Evolutionary conservation across 2,329 filamentous ascomycete genomes (phyloP), one percentile per base, ranked within the genome.

Genomic region (Sphaerulina populicola): DNA sequence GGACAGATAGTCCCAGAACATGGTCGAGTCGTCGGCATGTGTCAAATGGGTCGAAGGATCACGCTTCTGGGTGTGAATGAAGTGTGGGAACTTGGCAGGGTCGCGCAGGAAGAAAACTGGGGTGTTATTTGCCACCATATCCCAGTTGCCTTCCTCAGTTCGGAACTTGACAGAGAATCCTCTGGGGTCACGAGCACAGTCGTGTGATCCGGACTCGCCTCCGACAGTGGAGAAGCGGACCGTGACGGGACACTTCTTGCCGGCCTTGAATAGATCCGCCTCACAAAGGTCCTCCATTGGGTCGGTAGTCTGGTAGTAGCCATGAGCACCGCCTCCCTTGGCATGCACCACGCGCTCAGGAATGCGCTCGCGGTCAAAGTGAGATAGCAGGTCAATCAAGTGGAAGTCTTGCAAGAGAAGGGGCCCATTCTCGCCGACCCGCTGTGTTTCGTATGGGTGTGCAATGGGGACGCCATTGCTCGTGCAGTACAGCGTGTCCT

Each of bases 71-170:
- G 83, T 85, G 64, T 86, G 83, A 47, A 86, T 86, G 62, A 86
- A 83, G 62, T 82, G 72, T 21, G 84, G 83, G 64, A 86, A 87
- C 67, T 88, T 87, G 57, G 81, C 76, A 0, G 84, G 81, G 56
- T 88, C 84, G 47, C 84, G 74, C n/a, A 87, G 63, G 69, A 88
- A 88, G 74, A 88, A 88, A 2, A 86, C 79, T 0, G 84, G 84
- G 0, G 82, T 86, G 64, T 87, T 87, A 72, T 86, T 86, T 55
- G 78, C 80, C 6, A 87, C 83, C 66, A 82, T 74, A 62, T 86
- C 83, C 77, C 79, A 85, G 60, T 86, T 86, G n/a, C 83, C 83
- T 60, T 87, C 80, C 14, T 83, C 79, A 0, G 84, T 87, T 35
- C 82, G 76, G 69, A 88, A 84, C 69, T 88, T 88, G 57, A 86